phyloP scores from a whole-genome alignment of 1,139 yeast species.

The Candida albicans region DNA sequence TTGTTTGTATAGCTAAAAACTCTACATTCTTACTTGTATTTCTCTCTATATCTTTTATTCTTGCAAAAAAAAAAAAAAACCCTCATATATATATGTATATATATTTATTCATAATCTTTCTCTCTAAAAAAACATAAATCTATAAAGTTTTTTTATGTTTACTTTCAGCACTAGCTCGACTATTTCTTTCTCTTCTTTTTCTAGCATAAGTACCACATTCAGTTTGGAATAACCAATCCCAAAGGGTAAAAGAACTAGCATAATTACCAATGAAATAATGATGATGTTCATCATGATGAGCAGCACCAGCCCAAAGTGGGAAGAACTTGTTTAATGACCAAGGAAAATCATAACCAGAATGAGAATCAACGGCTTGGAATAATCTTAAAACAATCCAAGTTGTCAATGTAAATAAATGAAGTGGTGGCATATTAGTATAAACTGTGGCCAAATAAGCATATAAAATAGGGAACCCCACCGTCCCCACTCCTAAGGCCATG shows the following conservation, averaged over 20 bases:
- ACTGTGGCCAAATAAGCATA: slow-evolving; percentile 39
- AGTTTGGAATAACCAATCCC: slow-evolving; percentile 82
- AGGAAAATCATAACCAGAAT: slow-evolving; percentile 96
- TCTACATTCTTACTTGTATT: no score
- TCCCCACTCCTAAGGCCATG: slow-evolving; percentile 85
- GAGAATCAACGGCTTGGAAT: slow-evolving; percentile 94
- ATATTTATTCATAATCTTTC: neutral
- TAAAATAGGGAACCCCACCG: slow-evolving; percentile 88
- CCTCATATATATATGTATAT: no score
- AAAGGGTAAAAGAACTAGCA: slow-evolving; percentile 91
- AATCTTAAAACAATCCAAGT: slow-evolving; percentile 86
- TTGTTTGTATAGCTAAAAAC: no score
- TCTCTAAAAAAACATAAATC: no score
- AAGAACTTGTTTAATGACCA: slow-evolving; percentile 89
- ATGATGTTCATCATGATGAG: slow-evolving; percentile 95
- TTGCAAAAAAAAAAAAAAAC: no score
- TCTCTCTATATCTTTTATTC: no score
- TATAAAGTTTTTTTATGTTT: slow-evolving; percentile 13
- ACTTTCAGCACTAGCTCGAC: slow-evolving; percentile 35
- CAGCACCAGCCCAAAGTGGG: slow-evolving; percentile 98
- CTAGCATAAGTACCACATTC: slow-evolving; percentile 78
- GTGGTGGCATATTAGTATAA: slow-evolving; percentile 43
- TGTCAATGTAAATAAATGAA: slow-evolving; percentile 78
- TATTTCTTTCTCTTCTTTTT: slow-evolving; percentile 52
- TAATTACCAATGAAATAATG: slow-evolving; percentile 91